Percentiles rank a stretch among this genome's conserved stretches.
Evolutionary conservation across 2,329 filamentous ascomycete species (phyloP).

Genomic region (Calonectria pseudoturangicola): DNA sequence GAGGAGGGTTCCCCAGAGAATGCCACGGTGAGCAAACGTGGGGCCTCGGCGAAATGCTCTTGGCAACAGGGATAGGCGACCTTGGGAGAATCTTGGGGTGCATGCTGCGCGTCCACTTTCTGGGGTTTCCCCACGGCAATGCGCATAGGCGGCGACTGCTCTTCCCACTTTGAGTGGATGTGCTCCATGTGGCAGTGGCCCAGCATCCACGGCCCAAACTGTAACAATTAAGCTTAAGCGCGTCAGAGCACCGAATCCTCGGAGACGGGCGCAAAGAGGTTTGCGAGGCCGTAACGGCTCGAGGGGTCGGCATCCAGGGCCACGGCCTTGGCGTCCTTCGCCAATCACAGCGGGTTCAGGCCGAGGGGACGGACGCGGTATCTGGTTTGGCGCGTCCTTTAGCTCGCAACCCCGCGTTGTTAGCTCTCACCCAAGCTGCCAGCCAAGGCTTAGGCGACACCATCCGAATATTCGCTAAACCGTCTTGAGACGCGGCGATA

Average conservation of each 20-base stretch:
- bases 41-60: constrained; percentile 21
- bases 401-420: constrained; percentile 22
- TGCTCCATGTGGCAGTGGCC: constrained; percentile 7
- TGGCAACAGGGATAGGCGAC: neutral
- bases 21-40: constrained; percentile 7
- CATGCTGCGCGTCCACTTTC: constrained; percentile 9
- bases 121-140: constrained; percentile 1
- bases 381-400: neutral
- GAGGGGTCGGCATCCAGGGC: constrained; percentile 3
- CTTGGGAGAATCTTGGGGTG: constrained; percentile 10
- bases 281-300: constrained; percentile 17
- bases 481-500: neutral
- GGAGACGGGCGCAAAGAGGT: constrained; percentile 5
- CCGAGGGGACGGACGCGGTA: constrained; percentile 1
- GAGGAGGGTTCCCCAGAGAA: constrained; percentile 10
- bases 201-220: neutral
- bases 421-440: neutral
- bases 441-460: neutral
- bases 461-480: neutral
- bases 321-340: constrained; percentile 13
- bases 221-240: constrained; percentile 13
- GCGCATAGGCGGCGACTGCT: neutral
- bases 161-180: neutral
- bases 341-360: constrained; percentile 2
- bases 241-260: neutral